phyloP scores from a whole-genome alignment of 192 early-diverging fungal species.

The Linnemannia exigua region DNA sequence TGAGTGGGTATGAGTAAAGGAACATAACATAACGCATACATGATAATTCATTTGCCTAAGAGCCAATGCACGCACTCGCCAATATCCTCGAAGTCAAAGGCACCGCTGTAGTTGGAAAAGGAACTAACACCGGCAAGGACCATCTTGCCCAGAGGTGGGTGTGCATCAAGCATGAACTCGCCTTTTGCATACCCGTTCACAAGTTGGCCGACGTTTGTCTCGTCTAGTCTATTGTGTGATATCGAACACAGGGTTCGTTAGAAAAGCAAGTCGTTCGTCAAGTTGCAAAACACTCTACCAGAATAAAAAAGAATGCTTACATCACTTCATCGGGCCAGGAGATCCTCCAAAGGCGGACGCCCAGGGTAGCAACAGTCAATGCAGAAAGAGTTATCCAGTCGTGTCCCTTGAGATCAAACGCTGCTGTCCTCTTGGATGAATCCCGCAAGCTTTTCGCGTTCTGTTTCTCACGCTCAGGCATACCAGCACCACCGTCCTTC shows the following conservation, averaged over 20 bases:
- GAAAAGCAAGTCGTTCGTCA: background rate
- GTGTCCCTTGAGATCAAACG: background rate
- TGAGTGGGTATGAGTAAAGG: constrained; percentile 29
- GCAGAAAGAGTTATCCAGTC: constrained; percentile 13
- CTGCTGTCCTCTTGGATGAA: background rate
- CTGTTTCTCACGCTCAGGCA: background rate
- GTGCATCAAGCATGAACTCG: constrained; percentile 71
- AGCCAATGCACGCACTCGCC: constrained; percentile 66
- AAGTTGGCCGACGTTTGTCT: constrained; percentile 77
- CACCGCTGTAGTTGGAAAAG: constrained; percentile 84
- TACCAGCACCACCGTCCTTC: background rate
- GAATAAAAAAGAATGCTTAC: constrained; percentile 28
- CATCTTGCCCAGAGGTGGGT: constrained; percentile 60
- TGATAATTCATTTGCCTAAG: background rate
- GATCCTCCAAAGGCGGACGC: constrained; percentile 41
- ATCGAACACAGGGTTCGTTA: too few species aligned
- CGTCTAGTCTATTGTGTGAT: constrained; percentile 68
- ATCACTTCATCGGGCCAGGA: constrained; percentile 50
- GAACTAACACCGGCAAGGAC: constrained; percentile 69
- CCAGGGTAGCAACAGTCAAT: constrained; percentile 29
- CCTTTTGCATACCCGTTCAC: constrained; percentile 72
- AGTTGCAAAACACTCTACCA: background rate
- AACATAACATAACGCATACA: background rate
- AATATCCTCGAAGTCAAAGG: constrained; percentile 92
- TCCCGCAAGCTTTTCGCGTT: background rate